Conservation (phyloP, 768 basidiomycete genomes). For the Phanerochaete carnosa region DNA sequence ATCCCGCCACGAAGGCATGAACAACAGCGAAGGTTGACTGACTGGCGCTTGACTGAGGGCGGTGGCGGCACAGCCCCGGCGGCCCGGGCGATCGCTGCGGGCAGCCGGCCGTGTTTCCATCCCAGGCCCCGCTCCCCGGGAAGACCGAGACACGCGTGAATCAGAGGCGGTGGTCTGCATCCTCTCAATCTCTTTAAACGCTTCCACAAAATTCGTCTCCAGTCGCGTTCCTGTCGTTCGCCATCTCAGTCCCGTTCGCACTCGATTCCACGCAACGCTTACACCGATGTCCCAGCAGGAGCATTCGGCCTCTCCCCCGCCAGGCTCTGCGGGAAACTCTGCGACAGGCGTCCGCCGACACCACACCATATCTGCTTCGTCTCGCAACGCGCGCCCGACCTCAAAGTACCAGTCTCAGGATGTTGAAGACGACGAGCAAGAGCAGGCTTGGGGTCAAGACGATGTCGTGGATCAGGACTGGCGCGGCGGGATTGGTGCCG, state of each 20-base stretch:
- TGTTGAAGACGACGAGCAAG: slow-evolving; percentile 48
- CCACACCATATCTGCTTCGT: slow-evolving; percentile 78
- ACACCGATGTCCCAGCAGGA: slow-evolving; percentile 34
- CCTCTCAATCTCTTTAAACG: slow-evolving; percentile 6
- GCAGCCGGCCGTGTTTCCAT: slow-evolving; percentile 12
- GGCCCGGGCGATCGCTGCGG: not conserved
- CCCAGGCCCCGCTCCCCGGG: not conserved
- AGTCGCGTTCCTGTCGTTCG: slow-evolving; percentile 2
- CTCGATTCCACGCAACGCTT: slow-evolving; percentile 10
- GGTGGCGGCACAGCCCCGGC: slow-evolving; percentile 2
- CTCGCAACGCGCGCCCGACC: slow-evolving; percentile 56
- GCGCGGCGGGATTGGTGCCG: slow-evolving; percentile 78
- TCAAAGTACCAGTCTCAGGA: slow-evolving; percentile 68
- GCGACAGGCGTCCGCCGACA: slow-evolving; percentile 64
- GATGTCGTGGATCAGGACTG: slow-evolving; percentile 78
- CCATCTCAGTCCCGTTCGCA: slow-evolving; percentile 12
- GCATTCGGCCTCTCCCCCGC: slow-evolving; percentile 41
- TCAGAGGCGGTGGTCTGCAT: slow-evolving; percentile 1
- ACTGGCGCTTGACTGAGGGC: no score
- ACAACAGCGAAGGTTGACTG: not conserved
- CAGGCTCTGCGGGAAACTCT: slow-evolving; percentile 33
- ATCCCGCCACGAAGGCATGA: not conserved
- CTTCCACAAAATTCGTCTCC: slow-evolving; percentile 9
- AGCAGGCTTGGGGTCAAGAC: slow-evolving; percentile 66
- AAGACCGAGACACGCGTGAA: not conserved